Evolutionary conservation across 495 filamentous ascomycete genomes (phyloP), one percentile per base, ranked within the genome.

Genomic region (Collariella sp.): DNA sequence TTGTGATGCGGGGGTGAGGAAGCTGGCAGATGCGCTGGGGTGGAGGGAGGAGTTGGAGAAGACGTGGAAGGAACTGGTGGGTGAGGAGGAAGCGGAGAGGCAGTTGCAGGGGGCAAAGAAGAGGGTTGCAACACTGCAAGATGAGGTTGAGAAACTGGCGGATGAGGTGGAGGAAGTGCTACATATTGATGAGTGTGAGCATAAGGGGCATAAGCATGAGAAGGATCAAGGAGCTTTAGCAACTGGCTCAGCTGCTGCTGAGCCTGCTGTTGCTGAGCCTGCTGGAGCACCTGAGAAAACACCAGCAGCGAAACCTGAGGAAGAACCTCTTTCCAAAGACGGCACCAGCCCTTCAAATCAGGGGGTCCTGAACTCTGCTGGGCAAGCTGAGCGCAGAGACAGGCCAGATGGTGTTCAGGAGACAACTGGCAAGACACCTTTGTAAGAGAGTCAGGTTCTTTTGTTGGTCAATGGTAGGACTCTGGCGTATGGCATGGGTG

Each of bases 41-140:
- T 98, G 93, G 91, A 70, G 82, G 15, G 81, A 89, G 40, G 91
- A 97, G 61, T 74, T 98, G 29, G 88, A 95, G 54, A 56, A 58
- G 0, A 29, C 60, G 57, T 77, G 75, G 75, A 56, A 65, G 15
- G 56, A 51, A 13, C 34, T 71, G 22, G 72, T 76, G 5, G 74
- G 74, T 3, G 64, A 68, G 10, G 57, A 67, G 26, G 75, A 77
- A 55, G 73, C 72, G 11, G 54, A 67, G 45, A 58, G 64, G 31
- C 75, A 76, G 54, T 26, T 71, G 52, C 55, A 60, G 42, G 67
- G 59, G 4, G 50, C 41, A 29, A 46, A 34, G 36, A 62, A 67
- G 50, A 57, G 62, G 41, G 60, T 53, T 4, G 62, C 47, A 36
- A 40, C 50, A 36, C 46, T 67, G 13, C 54, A 65, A 7, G 62